phyloP scores from a whole-genome alignment of 78 protist genomes.

The Dictyostelium brefeldianum region DNA sequence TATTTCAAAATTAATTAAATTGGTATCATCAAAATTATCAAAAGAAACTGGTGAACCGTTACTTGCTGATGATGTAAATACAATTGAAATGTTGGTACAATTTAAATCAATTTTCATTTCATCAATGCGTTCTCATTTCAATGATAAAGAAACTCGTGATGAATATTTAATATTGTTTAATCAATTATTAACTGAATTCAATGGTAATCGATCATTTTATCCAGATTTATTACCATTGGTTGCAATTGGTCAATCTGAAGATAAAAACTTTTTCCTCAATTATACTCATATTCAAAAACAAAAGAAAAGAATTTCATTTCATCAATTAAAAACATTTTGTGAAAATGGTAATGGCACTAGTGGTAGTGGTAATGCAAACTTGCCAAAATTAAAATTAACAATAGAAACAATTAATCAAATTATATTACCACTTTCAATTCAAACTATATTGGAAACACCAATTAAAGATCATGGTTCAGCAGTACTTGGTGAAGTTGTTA shows the following conservation, averaged over 20 bases:
- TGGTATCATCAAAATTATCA: background rate
- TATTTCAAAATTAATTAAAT: slow-evolving; percentile 35
- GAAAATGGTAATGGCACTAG: background rate
- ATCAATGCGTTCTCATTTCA: background rate
- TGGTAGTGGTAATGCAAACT: background rate
- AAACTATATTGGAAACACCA: slow-evolving; percentile 40
- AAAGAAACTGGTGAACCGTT: background rate
- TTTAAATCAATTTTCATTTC: background rate
- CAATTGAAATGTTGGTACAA: background rate
- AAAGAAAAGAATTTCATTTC: slow-evolving; percentile 8
- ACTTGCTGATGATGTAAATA: background rate
- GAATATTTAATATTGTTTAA: slow-evolving; percentile 1
- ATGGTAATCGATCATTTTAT: slow-evolving; percentile 9
- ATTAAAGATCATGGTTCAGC: slow-evolving; percentile 61
- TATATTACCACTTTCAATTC: slow-evolving; percentile 44
- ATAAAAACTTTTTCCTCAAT: slow-evolving; percentile 20
- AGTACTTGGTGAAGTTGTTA: slow-evolving; percentile 55
- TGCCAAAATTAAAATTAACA: background rate
- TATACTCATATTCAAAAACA: slow-evolving; percentile 49
- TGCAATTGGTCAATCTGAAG: background rate
- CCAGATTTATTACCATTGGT: slow-evolving; percentile 29
- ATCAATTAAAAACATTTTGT: background rate
- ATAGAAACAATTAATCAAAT: slow-evolving; percentile 20
- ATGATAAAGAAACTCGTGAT: slow-evolving; percentile 35
- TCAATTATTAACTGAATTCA: slow-evolving; percentile 5